Evolutionary conservation across 805 yeast genomes (phyloP).

Genomic region (Priceomyces medius): DNA sequence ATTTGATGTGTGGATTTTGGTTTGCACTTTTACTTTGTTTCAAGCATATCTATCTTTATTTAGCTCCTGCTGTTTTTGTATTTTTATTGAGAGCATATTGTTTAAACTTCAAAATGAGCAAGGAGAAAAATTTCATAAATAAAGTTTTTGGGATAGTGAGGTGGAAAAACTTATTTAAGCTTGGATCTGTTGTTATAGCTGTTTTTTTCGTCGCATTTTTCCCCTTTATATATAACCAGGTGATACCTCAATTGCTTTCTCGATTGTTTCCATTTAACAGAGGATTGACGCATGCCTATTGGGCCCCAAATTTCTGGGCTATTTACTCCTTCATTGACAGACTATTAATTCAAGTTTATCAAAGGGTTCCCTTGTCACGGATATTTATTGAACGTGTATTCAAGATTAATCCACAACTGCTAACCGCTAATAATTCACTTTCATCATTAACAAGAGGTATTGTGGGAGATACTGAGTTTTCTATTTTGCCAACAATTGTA

Average conservation of each 20-base stretch:
- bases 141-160: conserved; percentile 38
- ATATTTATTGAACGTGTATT: conserved; percentile 30
- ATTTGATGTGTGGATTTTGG: conserved; percentile 61
- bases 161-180: conserved; percentile 58
- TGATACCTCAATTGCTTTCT: conserved; percentile 59
- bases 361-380: conserved; percentile 31
- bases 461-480: conserved; percentile 86
- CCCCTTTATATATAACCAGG: conserved; percentile 67
- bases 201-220: conserved; percentile 71
- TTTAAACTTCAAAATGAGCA: conserved; percentile 41
- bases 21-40: conserved; percentile 83
- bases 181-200: conserved; percentile 60
- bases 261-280: conserved; percentile 91
- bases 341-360: conserved; percentile 50
- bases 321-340: conserved; percentile 82
- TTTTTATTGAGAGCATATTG: conserved; percentile 74
- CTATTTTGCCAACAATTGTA: conserved; percentile 74
- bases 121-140: conserved; percentile 21
- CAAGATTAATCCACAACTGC: conserved; percentile 45
- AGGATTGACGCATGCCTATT: conserved; percentile 95
- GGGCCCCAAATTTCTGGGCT: conserved; percentile 99
- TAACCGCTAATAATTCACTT: conserved; percentile 31
- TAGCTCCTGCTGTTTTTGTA: conserved; percentile 92
- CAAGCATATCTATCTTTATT: conserved; percentile 88
- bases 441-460: conserved; percentile 69